Evolutionary conservation across 257 asterid species (phyloP), one percentile per base, ranked within the genome.

Genomic region (Penstemon newberryi): DNA sequence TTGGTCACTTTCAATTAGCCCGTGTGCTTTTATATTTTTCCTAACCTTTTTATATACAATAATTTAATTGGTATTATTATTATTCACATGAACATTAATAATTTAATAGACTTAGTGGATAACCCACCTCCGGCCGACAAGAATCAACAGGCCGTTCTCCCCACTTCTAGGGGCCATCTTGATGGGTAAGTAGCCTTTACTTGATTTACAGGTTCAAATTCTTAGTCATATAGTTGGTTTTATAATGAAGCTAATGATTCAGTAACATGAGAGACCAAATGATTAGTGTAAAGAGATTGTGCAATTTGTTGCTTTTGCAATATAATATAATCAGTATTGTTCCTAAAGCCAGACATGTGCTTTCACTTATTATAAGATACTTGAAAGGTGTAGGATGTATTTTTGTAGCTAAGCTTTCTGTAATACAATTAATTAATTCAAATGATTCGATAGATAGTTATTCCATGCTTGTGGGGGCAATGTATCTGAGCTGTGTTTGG

Each of bases 191-290:
- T 81, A 80, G 71, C 83, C 80, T 84, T 79, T 78, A 56, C 61
- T 65, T 80, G 15, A 75, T 65, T 60, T 60, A 67, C 71, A 66
- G 79, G 73, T 85, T 83, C 80, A 73, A 82, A 80, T 87, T 74
- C 89, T 51, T 56, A 66, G 82, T 80, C 79, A 80, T 47, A 60
- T 60, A 15, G 45, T 40, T 46, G 7, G 51, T n/a, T 75, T 37
- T 66, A 66, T 70, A 15, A 72, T 69, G 79, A 78, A 76, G 67
- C 71, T 81, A 82, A 86, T 87, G 82, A 87, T 87, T 86, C 81
- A 72, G 91, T 90, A 85, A 90, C 94, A 80, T 86, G 95, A 78
- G 86, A 79, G 77, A 78, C 83, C 82, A 69, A 79, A 84, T 90
- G 85, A 81, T 83, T 85, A 74, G 80, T 54, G 68, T 65, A 73